Conservation (phyloP, 163 green algal genomes). For the Scenedesmus sp. region DNA sequence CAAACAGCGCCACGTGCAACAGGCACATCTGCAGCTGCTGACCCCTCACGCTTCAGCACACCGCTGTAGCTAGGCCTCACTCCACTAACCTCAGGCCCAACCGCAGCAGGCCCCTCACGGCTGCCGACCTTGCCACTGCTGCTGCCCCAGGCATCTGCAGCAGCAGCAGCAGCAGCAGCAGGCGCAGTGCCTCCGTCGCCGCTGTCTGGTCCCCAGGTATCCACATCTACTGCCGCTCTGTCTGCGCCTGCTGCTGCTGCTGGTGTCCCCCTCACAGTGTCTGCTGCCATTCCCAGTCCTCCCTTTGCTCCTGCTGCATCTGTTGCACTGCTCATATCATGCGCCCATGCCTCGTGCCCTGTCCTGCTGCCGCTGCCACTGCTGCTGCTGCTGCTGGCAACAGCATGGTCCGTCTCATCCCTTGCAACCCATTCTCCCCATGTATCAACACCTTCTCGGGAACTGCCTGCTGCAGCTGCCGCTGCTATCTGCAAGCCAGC, state of each 20-base stretch:
- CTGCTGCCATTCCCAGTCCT: not conserved
- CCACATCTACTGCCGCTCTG: not conserved
- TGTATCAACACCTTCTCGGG: not conserved
- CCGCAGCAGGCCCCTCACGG: not conserved
- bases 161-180: slow-evolving; percentile 6
- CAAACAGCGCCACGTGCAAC: not conserved
- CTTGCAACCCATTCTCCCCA: not conserved
- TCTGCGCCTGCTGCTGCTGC: slow-evolving; percentile 11
- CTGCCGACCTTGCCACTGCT: not conserved
- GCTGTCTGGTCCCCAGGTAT: not conserved
- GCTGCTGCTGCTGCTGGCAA: not conserved
- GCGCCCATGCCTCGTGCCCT: not conserved
- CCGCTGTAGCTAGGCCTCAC: not conserved
- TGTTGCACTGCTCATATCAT: too few relatives aligned
- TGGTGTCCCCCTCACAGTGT: not conserved
- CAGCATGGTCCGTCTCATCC: not conserved
- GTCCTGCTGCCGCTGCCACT: not conserved
- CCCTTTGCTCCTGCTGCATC: not conserved
- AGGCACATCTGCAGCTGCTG: not conserved
- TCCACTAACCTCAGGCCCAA: not conserved
- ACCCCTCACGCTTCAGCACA: not conserved
- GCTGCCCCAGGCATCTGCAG: not conserved
- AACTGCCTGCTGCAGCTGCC: not conserved
- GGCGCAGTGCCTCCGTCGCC: not conserved
- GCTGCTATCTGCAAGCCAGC: not conserved